Evolutionary conservation across 176 grass and related monocot genomes (phyloP), one percentile per base, ranked within the genome.

Genomic region (Oryza brachyantha): DNA sequence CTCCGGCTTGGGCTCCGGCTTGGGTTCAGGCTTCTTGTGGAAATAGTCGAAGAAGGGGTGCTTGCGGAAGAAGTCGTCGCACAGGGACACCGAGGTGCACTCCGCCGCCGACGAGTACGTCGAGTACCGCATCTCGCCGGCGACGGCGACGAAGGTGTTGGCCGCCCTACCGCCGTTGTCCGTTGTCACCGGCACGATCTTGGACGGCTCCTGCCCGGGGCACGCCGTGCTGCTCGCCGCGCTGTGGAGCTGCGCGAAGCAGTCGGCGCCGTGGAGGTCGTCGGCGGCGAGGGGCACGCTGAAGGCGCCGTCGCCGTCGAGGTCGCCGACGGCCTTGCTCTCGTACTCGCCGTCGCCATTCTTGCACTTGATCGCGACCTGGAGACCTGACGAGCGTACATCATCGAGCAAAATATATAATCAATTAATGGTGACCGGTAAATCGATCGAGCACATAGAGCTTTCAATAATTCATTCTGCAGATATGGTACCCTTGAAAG

Each of bases 141-240:
- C 68, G 14, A 86, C 10, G 21, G 50, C 16, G 0, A 73, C 76
- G 2, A 48, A 86, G 10, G 61, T 80, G 5, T 5, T 5, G 13
- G 14, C 45, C 14, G 36, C 61, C 48, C 7, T 74, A 16, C 0
- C 14, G 0, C 19, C 45, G 5, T 16, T 16, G 5, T 48, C 45
- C 16, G 5, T 16, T 17, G 69, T 26, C 1, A 58, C 27, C 0
- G 61, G 61, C 21, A 25, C 22, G 48, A 86, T 45, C 48, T 26
- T 61, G 2, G 84, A 86, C 0, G 76, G 84, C 69, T 86, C 84
- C 70, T 86, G 84, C 2, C 84, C 62, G 4, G 62, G 29, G 62
- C 84, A 86, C 0, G 84, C 70, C 11, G 1, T 1, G 10, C 40
- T 75, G 40, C n/a, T 68, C 14, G 48, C 36, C 8, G 62, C 14